These are phyloP conservation scores for Athelia psychrophila DNA, from an alignment of 1,284 basidiomycete species.

Conservation along the genomic window DNA sequence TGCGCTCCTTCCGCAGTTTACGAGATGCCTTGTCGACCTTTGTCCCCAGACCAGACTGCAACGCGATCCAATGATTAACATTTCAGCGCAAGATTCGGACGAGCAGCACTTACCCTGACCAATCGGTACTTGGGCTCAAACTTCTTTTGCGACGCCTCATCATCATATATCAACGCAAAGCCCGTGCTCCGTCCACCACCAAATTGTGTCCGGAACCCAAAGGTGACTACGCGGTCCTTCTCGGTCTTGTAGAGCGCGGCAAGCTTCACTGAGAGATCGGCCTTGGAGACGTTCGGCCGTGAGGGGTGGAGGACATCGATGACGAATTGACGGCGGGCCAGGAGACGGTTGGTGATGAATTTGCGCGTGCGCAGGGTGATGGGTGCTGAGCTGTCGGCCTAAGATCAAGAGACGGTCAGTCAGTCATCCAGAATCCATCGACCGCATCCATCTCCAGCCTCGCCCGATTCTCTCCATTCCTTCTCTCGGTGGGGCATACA, in stretches of 20 bases:
- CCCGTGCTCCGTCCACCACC: slow-evolving; percentile 98
- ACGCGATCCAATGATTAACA: slow-evolving; percentile 7
- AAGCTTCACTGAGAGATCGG: slow-evolving; percentile 93
- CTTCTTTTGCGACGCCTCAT: slow-evolving; percentile 91
- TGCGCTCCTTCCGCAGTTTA: slow-evolving; percentile 99
- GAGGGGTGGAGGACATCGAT: slow-evolving; percentile 96
- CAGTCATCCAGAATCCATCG: slow-evolving; percentile 26
- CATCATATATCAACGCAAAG: slow-evolving; percentile 98
- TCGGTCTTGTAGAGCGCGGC: slow-evolving; percentile 77
- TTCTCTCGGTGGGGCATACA: not conserved
- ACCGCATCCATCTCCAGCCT: slow-evolving; percentile 31
- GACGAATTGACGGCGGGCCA: slow-evolving; percentile 91
- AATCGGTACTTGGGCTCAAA: slow-evolving; percentile 98
- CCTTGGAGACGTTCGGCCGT: slow-evolving; percentile 92
- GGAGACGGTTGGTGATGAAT: slow-evolving; percentile 99
- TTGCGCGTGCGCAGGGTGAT: slow-evolving; percentile 98
- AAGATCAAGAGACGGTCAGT: slow-evolving; percentile 13
- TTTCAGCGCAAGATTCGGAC: slow-evolving; percentile 5
- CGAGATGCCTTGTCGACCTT: slow-evolving; percentile 94
- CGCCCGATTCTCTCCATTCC: slow-evolving; percentile 7
- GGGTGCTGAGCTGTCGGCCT: slow-evolving; percentile 86
- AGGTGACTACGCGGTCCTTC: slow-evolving; percentile 75
- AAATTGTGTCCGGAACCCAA: slow-evolving; percentile 89
- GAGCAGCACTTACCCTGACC: slow-evolving; percentile 73
- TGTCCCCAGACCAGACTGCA: slow-evolving; percentile 75